Evolutionary conservation across 1,139 yeast genomes (phyloP).

Genomic region (Yamadazyma triangularis): DNA sequence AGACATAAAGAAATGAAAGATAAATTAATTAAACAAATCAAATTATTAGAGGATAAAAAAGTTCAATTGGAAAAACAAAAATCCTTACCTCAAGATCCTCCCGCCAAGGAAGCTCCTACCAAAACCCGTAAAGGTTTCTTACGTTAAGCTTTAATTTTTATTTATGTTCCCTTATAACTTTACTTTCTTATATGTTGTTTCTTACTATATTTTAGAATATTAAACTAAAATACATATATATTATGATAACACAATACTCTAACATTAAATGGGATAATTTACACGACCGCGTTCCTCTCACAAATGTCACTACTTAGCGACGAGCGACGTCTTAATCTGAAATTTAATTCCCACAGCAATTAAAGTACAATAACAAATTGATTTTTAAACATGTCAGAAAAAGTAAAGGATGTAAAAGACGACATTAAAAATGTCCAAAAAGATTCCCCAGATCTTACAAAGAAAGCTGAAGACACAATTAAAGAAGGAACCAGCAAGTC

Average conservation of each 20-base stretch:
- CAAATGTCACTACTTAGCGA: too few relatives aligned
- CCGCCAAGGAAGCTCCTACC: constrained; percentile 42
- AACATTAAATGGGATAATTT: too few relatives aligned
- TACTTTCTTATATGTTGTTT: too few relatives aligned
- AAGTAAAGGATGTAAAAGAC: too few relatives aligned
- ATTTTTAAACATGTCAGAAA: background rate
- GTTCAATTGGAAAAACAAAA: constrained; percentile 70
- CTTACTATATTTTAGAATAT: too few relatives aligned
- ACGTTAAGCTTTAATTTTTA: constrained; percentile 23
- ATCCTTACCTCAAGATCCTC: constrained; percentile 54
- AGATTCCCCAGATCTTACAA: too few relatives aligned
- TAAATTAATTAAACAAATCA: constrained; percentile 81
- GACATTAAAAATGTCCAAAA: too few relatives aligned
- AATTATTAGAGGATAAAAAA: constrained; percentile 87
- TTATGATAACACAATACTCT: too few relatives aligned
- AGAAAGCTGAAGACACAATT: background rate
- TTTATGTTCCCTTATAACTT: background rate
- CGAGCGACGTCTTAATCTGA: too few relatives aligned
- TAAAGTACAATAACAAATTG: background rate
- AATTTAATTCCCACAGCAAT: too few relatives aligned
- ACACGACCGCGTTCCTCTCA: too few relatives aligned
- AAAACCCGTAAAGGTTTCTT: constrained; percentile 55
- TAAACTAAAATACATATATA: too few relatives aligned
- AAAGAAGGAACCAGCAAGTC: background rate
- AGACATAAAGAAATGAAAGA: constrained; percentile 98